Conservation (phyloP, 1,284 basidiomycete species). For the Waitea zeae region DNA sequence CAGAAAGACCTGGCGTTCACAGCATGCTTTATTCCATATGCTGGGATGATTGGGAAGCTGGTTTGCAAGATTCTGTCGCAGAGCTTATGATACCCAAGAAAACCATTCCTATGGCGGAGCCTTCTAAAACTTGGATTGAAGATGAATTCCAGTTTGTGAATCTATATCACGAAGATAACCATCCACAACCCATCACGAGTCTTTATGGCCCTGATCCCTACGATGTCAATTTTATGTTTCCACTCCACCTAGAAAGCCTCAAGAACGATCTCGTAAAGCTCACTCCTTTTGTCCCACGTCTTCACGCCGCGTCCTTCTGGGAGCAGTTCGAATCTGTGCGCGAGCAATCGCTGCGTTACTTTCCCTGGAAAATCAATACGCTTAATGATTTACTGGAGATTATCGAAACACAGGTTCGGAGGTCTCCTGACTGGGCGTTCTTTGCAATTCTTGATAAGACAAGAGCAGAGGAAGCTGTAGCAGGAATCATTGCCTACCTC, state of each 20-base stretch:
- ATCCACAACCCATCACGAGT: no score
- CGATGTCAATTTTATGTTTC: conserved; percentile 3
- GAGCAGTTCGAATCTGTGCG: no score
- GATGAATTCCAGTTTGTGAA: no score
- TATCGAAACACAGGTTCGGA: neutral
- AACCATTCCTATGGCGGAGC: no score
- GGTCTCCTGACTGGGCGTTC: neutral
- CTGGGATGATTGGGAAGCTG: conserved; percentile 4
- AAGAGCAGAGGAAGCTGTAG: neutral
- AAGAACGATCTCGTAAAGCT: conserved; percentile 1
- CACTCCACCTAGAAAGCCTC: no score
- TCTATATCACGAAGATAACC: no score
- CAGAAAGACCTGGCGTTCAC: neutral
- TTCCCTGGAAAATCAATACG: no score
- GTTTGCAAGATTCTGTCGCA: no score
- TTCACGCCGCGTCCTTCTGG: neutral
- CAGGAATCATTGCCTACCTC: neutral
- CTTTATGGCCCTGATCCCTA: conserved; percentile 2
- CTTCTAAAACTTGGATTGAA: no score
- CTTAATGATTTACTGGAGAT: neutral
- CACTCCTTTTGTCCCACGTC: conserved; percentile 1
- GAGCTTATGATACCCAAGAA: no score
- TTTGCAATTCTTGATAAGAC: conserved; percentile 3
- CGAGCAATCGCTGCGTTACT: no score
- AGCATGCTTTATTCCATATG: conserved; percentile 1